Evolutionary conservation across 495 filamentous ascomycete species (phyloP).

Genomic region (Penicillium malachiteum): DNA sequence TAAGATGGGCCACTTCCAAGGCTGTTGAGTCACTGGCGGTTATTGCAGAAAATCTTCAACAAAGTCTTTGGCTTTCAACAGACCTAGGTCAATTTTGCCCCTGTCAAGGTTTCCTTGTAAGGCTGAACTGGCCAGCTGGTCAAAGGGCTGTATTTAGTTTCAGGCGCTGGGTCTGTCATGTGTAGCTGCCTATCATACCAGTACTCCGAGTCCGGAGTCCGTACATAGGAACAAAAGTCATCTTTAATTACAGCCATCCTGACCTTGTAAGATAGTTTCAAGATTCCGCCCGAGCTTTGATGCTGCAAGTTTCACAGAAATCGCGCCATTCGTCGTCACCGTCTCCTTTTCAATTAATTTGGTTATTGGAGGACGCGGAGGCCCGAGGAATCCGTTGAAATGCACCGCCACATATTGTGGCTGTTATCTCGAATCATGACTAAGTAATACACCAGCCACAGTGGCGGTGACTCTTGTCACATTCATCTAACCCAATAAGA

Average conservation of each 20-base stretch:
- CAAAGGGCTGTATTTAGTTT: background rate
- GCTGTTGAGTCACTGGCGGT: too few relatives aligned
- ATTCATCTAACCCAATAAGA: conserved; percentile 28
- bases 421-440: background rate
- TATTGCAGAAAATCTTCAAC: too few relatives aligned
- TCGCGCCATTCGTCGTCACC: conserved; percentile 16
- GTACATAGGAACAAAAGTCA: too few relatives aligned
- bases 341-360: conserved; percentile 3
- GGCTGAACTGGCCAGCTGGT: too few relatives aligned
- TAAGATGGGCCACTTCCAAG: too few relatives aligned
- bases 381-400: background rate
- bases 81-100: too few relatives aligned
- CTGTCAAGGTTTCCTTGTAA: too few relatives aligned
- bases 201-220: too few relatives aligned
- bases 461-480: conserved; percentile 29
- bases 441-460: conserved; percentile 31
- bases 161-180: background rate
- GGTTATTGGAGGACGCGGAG: too few relatives aligned
- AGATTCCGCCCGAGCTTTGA: background rate
- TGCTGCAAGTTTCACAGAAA: conserved; percentile 13
- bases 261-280: background rate
- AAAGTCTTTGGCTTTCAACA: too few relatives aligned
- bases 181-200: too few relatives aligned
- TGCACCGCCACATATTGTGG: conserved; percentile 17
- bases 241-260: background rate